A percentile compares a stretch with the other conserved stretches of the same genome.
Conservation (phyloP, 2,329 filamentous ascomycete species). For the Passalora sequoiae region DNA sequence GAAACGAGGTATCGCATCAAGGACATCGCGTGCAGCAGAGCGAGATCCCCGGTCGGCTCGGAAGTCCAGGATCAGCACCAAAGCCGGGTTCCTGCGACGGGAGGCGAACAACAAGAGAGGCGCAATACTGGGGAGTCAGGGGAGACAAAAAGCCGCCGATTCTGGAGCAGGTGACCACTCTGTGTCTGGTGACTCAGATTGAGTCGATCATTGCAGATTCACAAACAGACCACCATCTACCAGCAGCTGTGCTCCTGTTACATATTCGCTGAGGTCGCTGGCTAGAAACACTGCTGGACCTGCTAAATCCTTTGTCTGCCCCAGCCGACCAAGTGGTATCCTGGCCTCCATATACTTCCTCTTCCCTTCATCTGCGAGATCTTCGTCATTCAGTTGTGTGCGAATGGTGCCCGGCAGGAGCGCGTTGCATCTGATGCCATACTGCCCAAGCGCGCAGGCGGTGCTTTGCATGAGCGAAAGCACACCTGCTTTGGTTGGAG, state of each 20-base stretch:
- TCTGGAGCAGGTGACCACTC: constrained; percentile 26
- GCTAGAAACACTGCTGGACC: constrained; percentile 83
- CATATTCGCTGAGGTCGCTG: constrained; percentile 72
- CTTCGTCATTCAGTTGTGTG: constrained; percentile 79
- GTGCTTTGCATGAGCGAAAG: constrained; percentile 76
- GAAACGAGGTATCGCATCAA: constrained; percentile 71
- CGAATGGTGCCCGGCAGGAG: constrained; percentile 76
- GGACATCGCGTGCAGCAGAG: constrained; percentile 42
- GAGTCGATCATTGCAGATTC: constrained; percentile 63
- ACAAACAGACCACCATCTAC: constrained; percentile 89
- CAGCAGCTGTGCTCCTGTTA: constrained; percentile 75
- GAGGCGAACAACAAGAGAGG: constrained; percentile 59
- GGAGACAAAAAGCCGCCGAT: constrained; percentile 25
- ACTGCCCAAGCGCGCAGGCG: constrained; percentile 70
- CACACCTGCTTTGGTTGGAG: constrained; percentile 80
- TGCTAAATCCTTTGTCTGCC: constrained; percentile 66
- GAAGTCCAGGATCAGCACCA: constrained; percentile 70
- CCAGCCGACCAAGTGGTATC: constrained; percentile 73
- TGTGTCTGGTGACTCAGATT: constrained; percentile 43
- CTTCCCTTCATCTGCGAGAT: constrained; percentile 69
- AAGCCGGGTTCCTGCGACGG: constrained; percentile 68
- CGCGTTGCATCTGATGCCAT: constrained; percentile 77
- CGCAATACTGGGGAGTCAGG: constrained; percentile 34
- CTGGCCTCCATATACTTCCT: constrained; percentile 71
- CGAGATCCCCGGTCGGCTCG: constrained; percentile 41